Base-by-base conservation (phyloP, 345 rosid species). In the Chamaenerion angustifolium region DNA sequence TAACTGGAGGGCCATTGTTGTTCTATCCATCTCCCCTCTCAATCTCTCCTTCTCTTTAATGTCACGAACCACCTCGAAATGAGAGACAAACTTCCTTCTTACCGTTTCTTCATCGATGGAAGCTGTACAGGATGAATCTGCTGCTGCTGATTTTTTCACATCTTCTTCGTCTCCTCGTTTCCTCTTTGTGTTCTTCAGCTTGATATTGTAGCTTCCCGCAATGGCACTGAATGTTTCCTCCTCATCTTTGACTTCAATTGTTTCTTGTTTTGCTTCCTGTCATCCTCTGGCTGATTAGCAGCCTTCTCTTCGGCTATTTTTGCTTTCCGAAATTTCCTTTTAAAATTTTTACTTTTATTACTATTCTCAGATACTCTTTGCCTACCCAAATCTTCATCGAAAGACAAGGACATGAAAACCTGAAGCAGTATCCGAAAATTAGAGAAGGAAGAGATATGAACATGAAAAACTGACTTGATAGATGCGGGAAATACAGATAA, bases 391-490 rank as follows among this genome's bases (percentile, higher is more conserved):
- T 82, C 82, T 63, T 87, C 96, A 43, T 88, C 82, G 67, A 93
- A 82, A 48, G 82, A 75, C 61, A 93, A 68, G 55, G 88, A 82
- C 83, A 88, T 64, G 59, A 93, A 76, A 55, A 92, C 96, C 96
- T 84, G 69, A 18, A 57, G 54, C 55, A 42, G 51, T n/a, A 43
- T 15, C 14, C 56, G 0, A 41, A 41, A 19, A 16, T 42, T 50
- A 46, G 31, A 55, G n/a, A n/a, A n/a, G 35, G 19, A 9, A 55
- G 23, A 23, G 31, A n/a, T 0, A 44, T 13, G 31, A 15, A 10
- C 40, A 42, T 8, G 12, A 4, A 40, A 0, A 12, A 14, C 2
- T 5, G 27, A 23, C 5, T 23, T 23, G 27, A 23, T 23, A 23
- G 27, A 23, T 23, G 27, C 27, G 5, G 2, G 27, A 23, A 23